Conservation (phyloP, 2,329 filamentous ascomycete species). For the Diaporthe destruens region DNA sequence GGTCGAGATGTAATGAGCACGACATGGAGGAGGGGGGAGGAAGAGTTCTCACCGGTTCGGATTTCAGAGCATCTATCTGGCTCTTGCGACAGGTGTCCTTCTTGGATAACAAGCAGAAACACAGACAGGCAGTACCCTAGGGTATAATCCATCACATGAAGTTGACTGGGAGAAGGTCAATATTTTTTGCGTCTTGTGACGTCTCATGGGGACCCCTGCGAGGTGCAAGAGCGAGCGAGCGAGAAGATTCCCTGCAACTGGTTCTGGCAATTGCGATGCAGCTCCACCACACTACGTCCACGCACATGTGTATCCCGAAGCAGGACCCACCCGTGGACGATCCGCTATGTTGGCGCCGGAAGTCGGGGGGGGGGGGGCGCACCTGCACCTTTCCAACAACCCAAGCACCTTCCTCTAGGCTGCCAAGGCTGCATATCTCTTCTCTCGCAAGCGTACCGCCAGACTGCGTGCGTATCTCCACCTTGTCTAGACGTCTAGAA, state of each 20-base stretch:
- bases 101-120: too few species aligned
- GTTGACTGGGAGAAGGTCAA: neutral
- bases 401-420: neutral
- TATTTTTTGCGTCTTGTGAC: constrained; percentile 2
- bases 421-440: constrained; percentile 3
- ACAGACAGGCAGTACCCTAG: neutral
- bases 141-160: constrained; percentile 17
- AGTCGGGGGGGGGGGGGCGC: constrained; percentile 14
- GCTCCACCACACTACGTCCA: constrained; percentile 13
- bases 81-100: too few species aligned
- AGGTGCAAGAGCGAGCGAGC: neutral
- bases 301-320: constrained; percentile 1
- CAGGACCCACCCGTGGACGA: constrained; percentile 22
- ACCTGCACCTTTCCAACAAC: constrained; percentile 2
- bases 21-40: neutral
- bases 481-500: neutral
- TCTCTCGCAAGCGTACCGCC: neutral
- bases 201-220: constrained; percentile 9
- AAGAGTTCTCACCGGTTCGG: neutral
- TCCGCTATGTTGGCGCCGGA: constrained; percentile 27
- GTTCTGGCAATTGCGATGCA: constrained; percentile 9
- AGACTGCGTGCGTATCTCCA: constrained; percentile 2
- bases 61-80: too few species aligned
- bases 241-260: constrained; percentile 19
- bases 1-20: neutral